Evolutionary conservation across 2,329 filamentous ascomycete genomes (phyloP).

Genomic region (Colletotrichum sp.): DNA sequence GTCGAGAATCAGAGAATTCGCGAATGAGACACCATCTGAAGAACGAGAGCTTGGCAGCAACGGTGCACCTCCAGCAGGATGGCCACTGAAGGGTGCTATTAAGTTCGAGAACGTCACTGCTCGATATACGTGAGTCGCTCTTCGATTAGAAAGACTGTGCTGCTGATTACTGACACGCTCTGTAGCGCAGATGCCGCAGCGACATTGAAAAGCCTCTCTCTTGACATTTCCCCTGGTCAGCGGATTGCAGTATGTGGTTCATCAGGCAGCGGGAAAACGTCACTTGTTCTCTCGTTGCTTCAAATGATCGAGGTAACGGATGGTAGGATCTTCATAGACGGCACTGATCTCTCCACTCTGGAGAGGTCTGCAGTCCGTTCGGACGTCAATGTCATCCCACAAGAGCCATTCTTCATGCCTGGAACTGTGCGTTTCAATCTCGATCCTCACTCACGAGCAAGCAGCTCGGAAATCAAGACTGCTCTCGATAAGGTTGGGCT

Average conservation of each 20-base stretch:
- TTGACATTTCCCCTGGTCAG: constrained; percentile 24
- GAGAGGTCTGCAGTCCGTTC: constrained; percentile 26
- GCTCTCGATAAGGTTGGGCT: constrained; percentile 54
- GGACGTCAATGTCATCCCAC: constrained; percentile 50
- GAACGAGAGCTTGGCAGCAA: constrained; percentile 14
- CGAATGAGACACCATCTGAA: constrained; percentile 29
- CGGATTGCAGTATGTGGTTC: constrained; percentile 39
- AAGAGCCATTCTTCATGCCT: constrained; percentile 56
- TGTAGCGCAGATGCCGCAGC: not conserved
- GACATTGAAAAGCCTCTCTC: constrained; percentile 28
- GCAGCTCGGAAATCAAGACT: constrained; percentile 46
- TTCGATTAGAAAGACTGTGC: not conserved
- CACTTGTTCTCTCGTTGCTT: constrained; percentile 48
- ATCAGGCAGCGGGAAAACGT: constrained; percentile 37
- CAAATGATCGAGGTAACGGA: constrained; percentile 50
- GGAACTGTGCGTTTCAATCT: constrained; percentile 55
- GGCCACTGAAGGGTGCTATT: constrained; percentile 32
- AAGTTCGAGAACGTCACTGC: constrained; percentile 31
- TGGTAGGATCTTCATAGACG: constrained; percentile 50
- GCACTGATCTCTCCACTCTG: constrained; percentile 36
- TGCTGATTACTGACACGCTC: not conserved
- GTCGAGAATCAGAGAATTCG: not conserved
- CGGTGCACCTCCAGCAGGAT: constrained; percentile 18
- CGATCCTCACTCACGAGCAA: constrained; percentile 43
- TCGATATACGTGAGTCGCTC: constrained; percentile 25